Conservation (phyloP, 192 early-diverging fungal genomes). For the Backusella morwellensis region DNA sequence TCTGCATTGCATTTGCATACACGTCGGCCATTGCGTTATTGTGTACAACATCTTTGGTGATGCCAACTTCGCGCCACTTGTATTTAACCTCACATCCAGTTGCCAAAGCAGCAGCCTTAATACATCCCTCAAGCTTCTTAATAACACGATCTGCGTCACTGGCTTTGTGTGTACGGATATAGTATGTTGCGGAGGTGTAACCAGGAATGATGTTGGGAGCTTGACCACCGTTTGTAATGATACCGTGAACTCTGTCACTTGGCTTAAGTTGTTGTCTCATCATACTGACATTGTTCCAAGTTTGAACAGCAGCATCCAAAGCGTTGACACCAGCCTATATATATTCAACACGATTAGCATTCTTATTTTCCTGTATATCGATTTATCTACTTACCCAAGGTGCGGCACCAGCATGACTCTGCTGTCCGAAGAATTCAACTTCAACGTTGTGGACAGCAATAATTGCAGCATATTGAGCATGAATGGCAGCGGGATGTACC, state of each 20-base stretch:
- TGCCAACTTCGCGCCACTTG: conserved; percentile 33
- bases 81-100: conserved; percentile 67
- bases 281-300: conserved; percentile 62
- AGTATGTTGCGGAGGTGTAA: conserved; percentile 53
- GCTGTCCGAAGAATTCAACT: conserved; percentile 69
- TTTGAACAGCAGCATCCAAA: conserved; percentile 68
- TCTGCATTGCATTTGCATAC: conserved; percentile 37
- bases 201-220: conserved; percentile 65
- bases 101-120: conserved; percentile 63
- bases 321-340: conserved; percentile 67
- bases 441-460: conserved; percentile 36
- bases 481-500: conserved; percentile 66
- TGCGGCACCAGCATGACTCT: conserved; percentile 60
- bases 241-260: conserved; percentile 65
- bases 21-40: conserved; percentile 41
- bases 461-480: conserved; percentile 45
- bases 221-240: conserved; percentile 73
- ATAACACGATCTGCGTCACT: conserved; percentile 50
- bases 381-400: conserved; percentile 43
- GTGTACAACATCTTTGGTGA: conserved; percentile 42
- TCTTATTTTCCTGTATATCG: conserved; percentile 39
- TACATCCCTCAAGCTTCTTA: conserved; percentile 49
- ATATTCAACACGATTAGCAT: not conserved
- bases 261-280: conserved; percentile 72
- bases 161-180: conserved; percentile 54